Percentiles rank a stretch among this genome's conserved stretches.
phyloP scores from a whole-genome alignment of 169 alveolate genomes.

The Theileria orientalis region DNA sequence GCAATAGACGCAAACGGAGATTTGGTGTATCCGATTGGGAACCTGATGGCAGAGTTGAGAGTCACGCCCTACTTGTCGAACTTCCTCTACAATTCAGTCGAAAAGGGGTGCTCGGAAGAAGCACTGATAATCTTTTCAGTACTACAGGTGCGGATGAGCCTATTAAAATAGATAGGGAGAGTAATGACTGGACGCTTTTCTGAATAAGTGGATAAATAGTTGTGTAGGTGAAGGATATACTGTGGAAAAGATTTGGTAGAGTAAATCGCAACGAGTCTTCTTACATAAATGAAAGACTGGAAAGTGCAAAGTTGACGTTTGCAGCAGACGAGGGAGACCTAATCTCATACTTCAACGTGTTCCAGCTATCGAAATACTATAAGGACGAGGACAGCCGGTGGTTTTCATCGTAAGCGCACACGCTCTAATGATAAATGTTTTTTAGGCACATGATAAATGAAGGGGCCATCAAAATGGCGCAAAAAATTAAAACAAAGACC shows the following conservation, averaged over 20 bases:
- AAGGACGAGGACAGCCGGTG: slow-evolving; percentile 50
- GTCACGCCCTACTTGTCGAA: slow-evolving; percentile 47
- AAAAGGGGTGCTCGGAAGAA: slow-evolving; percentile 61
- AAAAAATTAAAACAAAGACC: slow-evolving; percentile 16
- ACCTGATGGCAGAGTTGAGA: slow-evolving; percentile 58
- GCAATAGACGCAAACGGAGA: slow-evolving; percentile 60
- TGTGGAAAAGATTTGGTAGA: slow-evolving; percentile 34
- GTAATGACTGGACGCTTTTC: background rate
- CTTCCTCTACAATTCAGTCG: slow-evolving; percentile 47
- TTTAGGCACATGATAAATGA: slow-evolving; percentile 55
- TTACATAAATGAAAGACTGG: slow-evolving; percentile 30
- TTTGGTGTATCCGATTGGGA: slow-evolving; percentile 51
- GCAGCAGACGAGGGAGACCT: slow-evolving; percentile 67
- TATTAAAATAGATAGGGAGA: background rate
- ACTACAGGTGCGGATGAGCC: slow-evolving; percentile 35
- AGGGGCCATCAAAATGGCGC: slow-evolving; percentile 40
- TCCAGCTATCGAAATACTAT: slow-evolving; percentile 53
- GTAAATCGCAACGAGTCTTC: slow-evolving; percentile 10
- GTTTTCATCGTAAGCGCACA: slow-evolving; percentile 20
- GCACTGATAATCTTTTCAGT: slow-evolving; percentile 55
- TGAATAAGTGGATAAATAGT: background rate
- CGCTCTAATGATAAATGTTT: too few relatives aligned
- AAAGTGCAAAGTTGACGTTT: slow-evolving; percentile 53
- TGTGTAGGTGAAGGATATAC: slow-evolving; percentile 2
- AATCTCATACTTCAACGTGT: slow-evolving; percentile 61